phyloP scores from a whole-genome alignment of 805 yeast species.

The Peterozyma toletana region DNA sequence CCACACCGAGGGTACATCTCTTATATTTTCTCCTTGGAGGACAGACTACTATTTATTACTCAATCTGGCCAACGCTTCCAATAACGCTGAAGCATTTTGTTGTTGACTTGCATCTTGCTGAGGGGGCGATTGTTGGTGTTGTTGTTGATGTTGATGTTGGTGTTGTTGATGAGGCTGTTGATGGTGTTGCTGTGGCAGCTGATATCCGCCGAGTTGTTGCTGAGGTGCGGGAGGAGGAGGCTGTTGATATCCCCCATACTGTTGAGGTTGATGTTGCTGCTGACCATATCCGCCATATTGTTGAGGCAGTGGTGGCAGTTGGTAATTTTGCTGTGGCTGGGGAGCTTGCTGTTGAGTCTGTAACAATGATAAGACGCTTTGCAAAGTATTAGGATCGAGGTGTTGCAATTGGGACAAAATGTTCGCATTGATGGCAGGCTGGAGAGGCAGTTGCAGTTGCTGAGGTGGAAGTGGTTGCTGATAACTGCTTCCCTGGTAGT shows the following conservation, averaged over 20 bases:
- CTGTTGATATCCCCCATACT: not conserved
- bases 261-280: slow-evolving; percentile 15
- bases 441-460: slow-evolving; percentile 13
- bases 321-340: slow-evolving; percentile 5
- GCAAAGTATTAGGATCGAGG: slow-evolving; percentile 24
- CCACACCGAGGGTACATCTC: not conserved
- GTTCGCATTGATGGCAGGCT: slow-evolving; percentile 7
- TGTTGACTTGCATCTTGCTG: slow-evolving; percentile 5
- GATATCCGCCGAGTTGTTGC: slow-evolving; percentile 5
- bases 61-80: slow-evolving; percentile 28
- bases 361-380: slow-evolving; percentile 22
- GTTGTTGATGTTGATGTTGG: slow-evolving; percentile 4
- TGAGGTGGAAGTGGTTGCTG: slow-evolving; percentile 10
- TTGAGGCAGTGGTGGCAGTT: not conserved
- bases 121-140: slow-evolving; percentile 7
- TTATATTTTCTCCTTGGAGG: slow-evolving; percentile 24
- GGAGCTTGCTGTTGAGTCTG: slow-evolving; percentile 15
- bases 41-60: too few species aligned
- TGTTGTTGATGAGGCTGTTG: slow-evolving; percentile 6
- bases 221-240: slow-evolving; percentile 1
- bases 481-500: slow-evolving; percentile 6
- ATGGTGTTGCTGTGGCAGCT: slow-evolving; percentile 1
- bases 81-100: slow-evolving; percentile 24
- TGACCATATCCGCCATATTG: slow-evolving; percentile 8
- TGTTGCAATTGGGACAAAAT: slow-evolving; percentile 11